phyloP scores from a whole-genome alignment of 2,329 filamentous ascomycete species.

The Talaromyces sp. region DNA sequence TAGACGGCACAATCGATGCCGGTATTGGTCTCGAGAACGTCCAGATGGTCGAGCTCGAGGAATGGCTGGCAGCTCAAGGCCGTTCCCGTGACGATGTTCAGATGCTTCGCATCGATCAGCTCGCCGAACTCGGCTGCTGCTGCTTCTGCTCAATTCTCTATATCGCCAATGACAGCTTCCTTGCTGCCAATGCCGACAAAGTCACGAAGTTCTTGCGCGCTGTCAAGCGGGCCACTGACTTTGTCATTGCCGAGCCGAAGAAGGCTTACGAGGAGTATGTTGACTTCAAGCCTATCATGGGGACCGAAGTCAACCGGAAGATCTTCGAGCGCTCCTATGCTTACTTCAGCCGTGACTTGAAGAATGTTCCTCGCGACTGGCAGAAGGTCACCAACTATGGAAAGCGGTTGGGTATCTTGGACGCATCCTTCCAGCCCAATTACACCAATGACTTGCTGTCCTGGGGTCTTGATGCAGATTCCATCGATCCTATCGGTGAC shows the following conservation, averaged over 20 bases:
- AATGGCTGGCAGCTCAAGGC: slow-evolving; percentile 64
- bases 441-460: slow-evolving; percentile 69
- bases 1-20: slow-evolving; percentile 67
- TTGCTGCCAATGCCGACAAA: slow-evolving; percentile 63
- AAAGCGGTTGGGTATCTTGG: slow-evolving; percentile 66
- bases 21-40: slow-evolving; percentile 77
- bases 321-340: slow-evolving; percentile 76
- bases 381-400: slow-evolving; percentile 73
- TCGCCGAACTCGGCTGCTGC: slow-evolving; percentile 75
- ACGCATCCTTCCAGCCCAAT: slow-evolving; percentile 63
- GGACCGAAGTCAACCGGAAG: slow-evolving; percentile 65
- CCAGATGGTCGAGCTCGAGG: slow-evolving; percentile 77
- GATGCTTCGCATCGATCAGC: slow-evolving; percentile 78
- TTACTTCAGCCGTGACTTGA: slow-evolving; percentile 70
- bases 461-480: slow-evolving; percentile 64
- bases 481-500: slow-evolving; percentile 64
- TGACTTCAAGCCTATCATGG: slow-evolving; percentile 69
- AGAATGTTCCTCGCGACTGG: slow-evolving; percentile 74
- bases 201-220: slow-evolving; percentile 67
- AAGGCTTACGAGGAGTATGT: slow-evolving; percentile 66
- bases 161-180: slow-evolving; percentile 71
- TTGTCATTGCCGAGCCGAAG: slow-evolving; percentile 62
- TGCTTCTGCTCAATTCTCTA: slow-evolving; percentile 81
- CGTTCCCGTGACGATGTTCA: slow-evolving; percentile 66
- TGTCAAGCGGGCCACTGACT: slow-evolving; percentile 71